Base-by-base conservation (phyloP, 2,329 filamentous ascomycete genomes). In the Passalora sequoiae region DNA sequence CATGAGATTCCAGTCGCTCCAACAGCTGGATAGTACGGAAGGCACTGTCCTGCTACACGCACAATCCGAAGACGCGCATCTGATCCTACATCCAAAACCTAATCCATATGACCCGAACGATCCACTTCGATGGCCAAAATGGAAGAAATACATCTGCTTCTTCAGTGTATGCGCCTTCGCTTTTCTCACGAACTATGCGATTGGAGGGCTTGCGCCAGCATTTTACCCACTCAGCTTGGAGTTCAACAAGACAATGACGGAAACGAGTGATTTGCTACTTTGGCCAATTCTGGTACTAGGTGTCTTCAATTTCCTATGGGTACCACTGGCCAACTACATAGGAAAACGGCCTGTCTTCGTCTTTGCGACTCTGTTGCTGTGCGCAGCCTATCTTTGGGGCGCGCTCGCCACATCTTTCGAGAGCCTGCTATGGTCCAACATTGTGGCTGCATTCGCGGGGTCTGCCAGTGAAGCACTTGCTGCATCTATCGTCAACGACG, bases 221-320 rank as follows among this genome's bases (percentile, higher is more conserved):
- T 57, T 67, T 67, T 61, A 67, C 65, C 37, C 62, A 60, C 51
- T 73, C 53, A 51, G 67, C 10, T 54, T 71, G 10, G 68, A 75
- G 48, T 75, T 75, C 56, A 49, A 65, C 46, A 70, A 69, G 54
- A 61, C 66, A 2, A 62, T 66, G 57, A 70, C 66, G 4, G 66
- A 73, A 39, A 69, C 71, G 2, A 68, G 66, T 12, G 60, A 59
- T 16, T 49, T 69, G 1, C 58, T 69, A 1, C 51, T 66, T 9
- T 68, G 62, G 55, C 65, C 64, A 1, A 71, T 75, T 48, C 58
- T 75, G 3, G 66, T 72, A 1, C 65, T 75, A 2, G 71, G 72
- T 1, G 66, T 71, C 21, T 72, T 71, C 55, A 76, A 75, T 51
- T 75, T 75, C 61, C 63, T 74, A 53, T 74, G 70, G 71, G 69